Percentiles rank a stretch among this genome's conserved stretches.
Conservation (phyloP, 2,329 filamentous ascomycete species). For the Ustulina deusta region DNA sequence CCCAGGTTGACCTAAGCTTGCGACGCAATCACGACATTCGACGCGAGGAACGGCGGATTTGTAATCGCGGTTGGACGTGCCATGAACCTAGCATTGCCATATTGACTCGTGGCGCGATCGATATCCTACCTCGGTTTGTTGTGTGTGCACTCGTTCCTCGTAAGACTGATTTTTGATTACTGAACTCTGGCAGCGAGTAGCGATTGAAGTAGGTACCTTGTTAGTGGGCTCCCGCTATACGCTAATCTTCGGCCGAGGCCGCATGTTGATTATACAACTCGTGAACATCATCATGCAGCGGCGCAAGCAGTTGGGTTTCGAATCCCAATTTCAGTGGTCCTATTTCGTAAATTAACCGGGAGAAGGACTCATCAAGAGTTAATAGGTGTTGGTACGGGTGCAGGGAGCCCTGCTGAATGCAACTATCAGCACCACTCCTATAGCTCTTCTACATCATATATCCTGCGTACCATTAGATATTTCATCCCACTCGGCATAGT, state of each 20-base stretch:
- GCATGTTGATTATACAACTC: neutral
- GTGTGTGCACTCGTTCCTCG: neutral
- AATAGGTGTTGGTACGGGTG: neutral
- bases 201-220: too few species aligned
- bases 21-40: constrained; percentile 37
- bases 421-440: neutral
- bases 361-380: neutral
- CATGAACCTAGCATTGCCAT: neutral
- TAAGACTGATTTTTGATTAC: constrained; percentile 26
- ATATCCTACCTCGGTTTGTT: neutral
- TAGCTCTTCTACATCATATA: neutral
- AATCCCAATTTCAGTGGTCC: neutral
- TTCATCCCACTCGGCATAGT: neutral
- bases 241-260: neutral
- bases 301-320: too few species aligned
- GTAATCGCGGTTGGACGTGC: constrained; percentile 25
- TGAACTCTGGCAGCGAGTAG: constrained; percentile 10
- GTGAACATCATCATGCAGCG: neutral
- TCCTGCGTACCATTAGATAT: neutral
- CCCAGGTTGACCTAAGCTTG: constrained; percentile 32
- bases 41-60: constrained; percentile 20
- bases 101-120: neutral
- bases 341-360: neutral
- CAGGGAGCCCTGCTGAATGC: neutral
- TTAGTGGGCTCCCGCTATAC: neutral